Conservation (phyloP, 1,284 basidiomycete species). For the Puccinia polysora region DNA sequence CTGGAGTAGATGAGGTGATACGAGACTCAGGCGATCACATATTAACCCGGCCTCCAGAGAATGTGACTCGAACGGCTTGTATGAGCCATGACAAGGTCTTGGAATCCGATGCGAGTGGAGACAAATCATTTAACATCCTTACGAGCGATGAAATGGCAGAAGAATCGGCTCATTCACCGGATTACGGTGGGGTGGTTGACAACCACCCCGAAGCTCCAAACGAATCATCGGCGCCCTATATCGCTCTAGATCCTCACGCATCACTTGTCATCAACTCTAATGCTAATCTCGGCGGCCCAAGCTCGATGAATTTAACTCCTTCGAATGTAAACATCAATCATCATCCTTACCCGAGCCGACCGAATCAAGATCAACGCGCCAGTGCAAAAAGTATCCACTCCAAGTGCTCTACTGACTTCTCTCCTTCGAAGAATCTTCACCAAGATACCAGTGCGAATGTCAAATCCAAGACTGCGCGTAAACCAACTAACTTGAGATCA, state of each 20-base stretch:
- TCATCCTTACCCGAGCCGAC: not conserved
- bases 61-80: not conserved
- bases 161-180: not conserved
- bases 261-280: not conserved
- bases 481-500: conserved; percentile 13
- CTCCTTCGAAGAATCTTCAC: not conserved
- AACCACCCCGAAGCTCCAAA: not conserved
- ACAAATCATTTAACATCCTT: conserved; percentile 8
- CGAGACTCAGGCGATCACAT: conserved; percentile 2
- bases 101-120: not conserved
- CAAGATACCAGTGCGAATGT: not conserved
- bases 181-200: conserved; percentile 7
- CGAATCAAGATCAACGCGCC: conserved; percentile 8
- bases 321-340: not conserved
- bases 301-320: no score
- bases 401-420: conserved; percentile 1
- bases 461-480: not conserved
- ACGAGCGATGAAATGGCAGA: conserved; percentile 18
- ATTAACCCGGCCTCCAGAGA: not conserved
- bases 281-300: not conserved
- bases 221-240: not conserved
- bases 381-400: not conserved
- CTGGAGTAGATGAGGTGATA: not conserved
- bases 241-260: not conserved
- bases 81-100: not conserved